A percentile compares a stretch with the other conserved stretches of the same genome.
phyloP scores from a whole-genome alignment of 176 grass and related monocot genomes.

The Avena sativa region DNA sequence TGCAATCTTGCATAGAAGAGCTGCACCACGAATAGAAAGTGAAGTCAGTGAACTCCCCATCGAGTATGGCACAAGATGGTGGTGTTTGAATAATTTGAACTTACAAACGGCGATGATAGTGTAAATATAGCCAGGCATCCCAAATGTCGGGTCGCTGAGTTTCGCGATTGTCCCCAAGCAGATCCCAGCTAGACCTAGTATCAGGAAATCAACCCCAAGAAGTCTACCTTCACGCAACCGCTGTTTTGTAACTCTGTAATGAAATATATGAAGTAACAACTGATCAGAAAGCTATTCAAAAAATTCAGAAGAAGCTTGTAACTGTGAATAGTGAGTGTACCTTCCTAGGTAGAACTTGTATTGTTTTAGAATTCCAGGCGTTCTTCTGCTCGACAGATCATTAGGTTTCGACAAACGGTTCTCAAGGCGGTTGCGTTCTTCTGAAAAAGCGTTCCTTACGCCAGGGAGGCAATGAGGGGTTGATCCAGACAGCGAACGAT shows the following conservation, averaged over 20 bases:
- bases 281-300: neutral
- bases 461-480: slow-evolving; percentile 51
- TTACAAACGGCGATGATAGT: slow-evolving; percentile 97
- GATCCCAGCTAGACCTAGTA: slow-evolving; percentile 90
- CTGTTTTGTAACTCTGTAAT: slow-evolving; percentile 85
- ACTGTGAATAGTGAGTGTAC: slow-evolving; percentile 23
- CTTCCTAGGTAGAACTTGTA: slow-evolving; percentile 74
- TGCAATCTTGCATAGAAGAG: slow-evolving; percentile 86
- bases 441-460: slow-evolving; percentile 39
- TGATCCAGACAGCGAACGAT: slow-evolving; percentile 36
- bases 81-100: slow-evolving; percentile 36
- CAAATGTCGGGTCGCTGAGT: slow-evolving; percentile 70
- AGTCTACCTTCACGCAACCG: slow-evolving; percentile 74
- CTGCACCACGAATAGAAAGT: slow-evolving; percentile 41
- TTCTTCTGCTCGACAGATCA: slow-evolving; percentile 70
- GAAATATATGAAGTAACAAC: slow-evolving; percentile 29
- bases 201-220: slow-evolving; percentile 89
- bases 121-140: slow-evolving; percentile 84
- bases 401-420: slow-evolving; percentile 57
- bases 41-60: slow-evolving; percentile 27
- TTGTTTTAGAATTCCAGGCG: slow-evolving; percentile 68
- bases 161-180: slow-evolving; percentile 84
- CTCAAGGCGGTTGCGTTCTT: slow-evolving; percentile 49
- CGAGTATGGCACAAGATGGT: neutral
- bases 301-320: neutral